Evolutionary conservation across 2,329 filamentous ascomycete genomes (phyloP).

Genomic region (Calonectria ilicicola): DNA sequence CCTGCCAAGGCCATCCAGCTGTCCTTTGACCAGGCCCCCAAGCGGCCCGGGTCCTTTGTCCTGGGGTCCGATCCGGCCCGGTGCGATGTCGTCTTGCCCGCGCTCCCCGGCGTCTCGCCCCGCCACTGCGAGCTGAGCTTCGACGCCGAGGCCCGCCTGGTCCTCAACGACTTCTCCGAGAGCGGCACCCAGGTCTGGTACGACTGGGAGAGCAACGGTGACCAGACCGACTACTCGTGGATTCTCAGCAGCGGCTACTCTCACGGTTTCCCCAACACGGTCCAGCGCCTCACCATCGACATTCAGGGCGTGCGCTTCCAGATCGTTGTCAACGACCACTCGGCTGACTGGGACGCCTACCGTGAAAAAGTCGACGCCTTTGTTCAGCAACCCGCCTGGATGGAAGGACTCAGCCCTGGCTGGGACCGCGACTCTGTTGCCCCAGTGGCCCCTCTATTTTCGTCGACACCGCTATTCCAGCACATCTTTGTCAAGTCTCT

Average conservation of each 20-base stretch:
- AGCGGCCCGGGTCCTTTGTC: conserved; percentile 51
- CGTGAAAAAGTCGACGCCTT: conserved; percentile 50
- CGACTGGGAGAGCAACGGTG: conserved; percentile 54
- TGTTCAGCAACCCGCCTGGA: conserved; percentile 43
- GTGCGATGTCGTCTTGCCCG: conserved; percentile 54
- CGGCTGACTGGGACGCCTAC: conserved; percentile 48
- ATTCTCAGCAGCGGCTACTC: conserved; percentile 47
- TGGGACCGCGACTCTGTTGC: conserved; percentile 43
- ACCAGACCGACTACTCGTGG: conserved; percentile 52
- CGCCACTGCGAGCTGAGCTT: conserved; percentile 55
- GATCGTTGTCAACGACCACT: conserved; percentile 52
- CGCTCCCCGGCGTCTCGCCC: conserved; percentile 47
- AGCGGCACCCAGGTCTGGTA: conserved; percentile 56
- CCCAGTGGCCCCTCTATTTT: conserved; percentile 44
- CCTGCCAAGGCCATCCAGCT: conserved; percentile 50
- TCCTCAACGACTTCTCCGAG: conserved; percentile 53
- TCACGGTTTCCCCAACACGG: conserved; percentile 48
- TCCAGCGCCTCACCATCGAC: conserved; percentile 52
- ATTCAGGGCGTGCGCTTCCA: conserved; percentile 55
- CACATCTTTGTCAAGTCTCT: conserved; percentile 53
- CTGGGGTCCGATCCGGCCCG: conserved; percentile 51
- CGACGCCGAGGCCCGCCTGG: conserved; percentile 51
- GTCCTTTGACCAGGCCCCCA: conserved; percentile 49
- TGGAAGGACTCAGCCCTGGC: conserved; percentile 40
- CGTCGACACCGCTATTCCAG: conserved; percentile 45